Base-by-base conservation (phyloP, 148 eudicot genomes). In the Nepenthes mirabilis region DNA sequence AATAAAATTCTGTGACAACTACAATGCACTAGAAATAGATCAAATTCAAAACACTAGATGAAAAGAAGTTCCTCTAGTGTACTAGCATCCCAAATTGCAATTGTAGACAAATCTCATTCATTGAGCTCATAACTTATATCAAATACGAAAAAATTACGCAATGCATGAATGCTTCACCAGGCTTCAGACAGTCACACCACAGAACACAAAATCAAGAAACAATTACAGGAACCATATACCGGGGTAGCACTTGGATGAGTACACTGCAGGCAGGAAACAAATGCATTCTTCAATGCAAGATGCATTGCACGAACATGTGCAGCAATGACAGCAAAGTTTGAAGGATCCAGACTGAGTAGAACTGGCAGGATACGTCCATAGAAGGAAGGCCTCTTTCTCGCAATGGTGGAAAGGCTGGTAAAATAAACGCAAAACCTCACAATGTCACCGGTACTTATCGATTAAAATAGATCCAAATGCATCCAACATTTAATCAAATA, bases 331-430 rank as follows among this genome's bases (percentile, higher is more conserved):
- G 65, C 74, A 59, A 77, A 89, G 68, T 74, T 80, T 51, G 99
- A 82, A 58, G 80, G 88, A 76, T 89, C 91, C 64, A 93, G 60
- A 65, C 95, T 81, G 77, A 93, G 83, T 63, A 93, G 80, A 59
- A 89, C 96, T 1, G 99, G 95, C 57, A 93, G 84, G 72, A 93
- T 89, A 36, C 95, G 95, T 33, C 99, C 99, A 67, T 93, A 93
- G 63, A 93, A 86, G 10, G 99, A 82, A 49, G 99, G 99, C 75
- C 99, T 86, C 70, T 81, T 84, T 47, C 51, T 76, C 57, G 99
- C 99, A 66, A 93, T 77, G 57, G 79, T 73, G 61, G 94, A 88
- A 69, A 91, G 86, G 73, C 98, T 91, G 75, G 57, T 43, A 69
- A 71, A 34, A 69, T 33, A 57, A 69, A 23, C 23, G 23, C 23